A percentile compares a stretch with the other conserved stretches of the same genome.
phyloP scores from a whole-genome alignment of 2,329 filamentous ascomycete species.

The Tolypocladium nubicola region DNA sequence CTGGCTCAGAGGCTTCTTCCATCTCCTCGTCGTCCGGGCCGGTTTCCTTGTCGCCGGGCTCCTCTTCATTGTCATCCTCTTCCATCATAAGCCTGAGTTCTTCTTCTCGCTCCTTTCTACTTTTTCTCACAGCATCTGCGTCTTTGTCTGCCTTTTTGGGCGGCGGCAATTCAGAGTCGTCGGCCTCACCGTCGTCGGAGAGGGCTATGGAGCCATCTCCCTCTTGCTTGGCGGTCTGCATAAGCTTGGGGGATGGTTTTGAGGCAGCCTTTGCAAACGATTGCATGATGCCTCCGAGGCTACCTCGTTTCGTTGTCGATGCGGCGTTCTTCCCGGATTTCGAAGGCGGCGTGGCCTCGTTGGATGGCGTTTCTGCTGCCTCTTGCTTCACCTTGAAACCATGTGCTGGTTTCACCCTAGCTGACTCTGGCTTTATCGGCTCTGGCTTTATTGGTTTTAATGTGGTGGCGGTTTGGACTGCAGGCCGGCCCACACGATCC shows the following conservation, averaged over 20 bases:
- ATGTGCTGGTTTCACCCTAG: conserved; percentile 3
- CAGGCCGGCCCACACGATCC: conserved; percentile 25
- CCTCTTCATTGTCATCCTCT: conserved; percentile 43
- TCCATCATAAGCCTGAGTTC: conserved; percentile 37
- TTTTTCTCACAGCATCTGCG: conserved; percentile 14
- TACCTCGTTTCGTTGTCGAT: conserved; percentile 42
- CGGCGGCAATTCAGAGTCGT: conserved; percentile 22
- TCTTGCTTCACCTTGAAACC: conserved; percentile 20
- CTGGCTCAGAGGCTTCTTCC: conserved; percentile 25
- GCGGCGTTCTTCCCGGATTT: conserved; percentile 21
- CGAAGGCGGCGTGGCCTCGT: conserved; percentile 12
- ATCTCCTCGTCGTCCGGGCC: conserved; percentile 27
- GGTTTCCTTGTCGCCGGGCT: conserved; percentile 26
- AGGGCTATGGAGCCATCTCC: conserved; percentile 19
- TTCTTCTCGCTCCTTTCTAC: conserved; percentile 26
- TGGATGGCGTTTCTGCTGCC: conserved; percentile 9
- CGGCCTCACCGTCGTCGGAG: conserved; percentile 30
- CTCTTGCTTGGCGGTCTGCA: conserved; percentile 22
- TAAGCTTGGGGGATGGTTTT: conserved; percentile 34
- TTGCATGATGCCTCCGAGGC: conserved; percentile 58
- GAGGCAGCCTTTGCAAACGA: conserved; percentile 59
- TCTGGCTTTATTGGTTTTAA: conserved; percentile 21
- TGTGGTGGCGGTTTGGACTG: conserved; percentile 14
- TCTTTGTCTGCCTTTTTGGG: conserved; percentile 14
- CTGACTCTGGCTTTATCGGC: conserved; percentile 20